Conservation (phyloP, 2,329 filamentous ascomycete species). For the Thielaviopsis musarum region DNA sequence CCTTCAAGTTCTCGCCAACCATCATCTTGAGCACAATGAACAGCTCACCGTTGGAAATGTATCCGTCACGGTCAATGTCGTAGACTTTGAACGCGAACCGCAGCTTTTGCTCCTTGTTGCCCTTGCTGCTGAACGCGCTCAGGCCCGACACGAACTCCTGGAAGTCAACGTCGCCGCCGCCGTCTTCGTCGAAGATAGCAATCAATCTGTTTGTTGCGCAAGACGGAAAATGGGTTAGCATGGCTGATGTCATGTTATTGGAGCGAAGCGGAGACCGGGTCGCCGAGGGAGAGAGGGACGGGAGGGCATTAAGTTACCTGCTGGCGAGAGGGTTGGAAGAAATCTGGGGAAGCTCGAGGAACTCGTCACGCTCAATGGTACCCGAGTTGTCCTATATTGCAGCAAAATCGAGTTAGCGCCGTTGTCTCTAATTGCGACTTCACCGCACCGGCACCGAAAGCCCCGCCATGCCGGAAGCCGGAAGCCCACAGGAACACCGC, state of each 20-base stretch:
- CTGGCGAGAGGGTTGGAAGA: conserved; percentile 94
- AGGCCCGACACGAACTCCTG: conserved; percentile 95
- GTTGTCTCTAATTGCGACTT: not conserved
- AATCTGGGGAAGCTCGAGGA: conserved; percentile 91
- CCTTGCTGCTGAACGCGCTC: conserved; percentile 90
- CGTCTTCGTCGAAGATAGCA: conserved; percentile 97
- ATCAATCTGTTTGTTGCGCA: conserved; percentile 57
- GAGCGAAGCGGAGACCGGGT: not conserved
- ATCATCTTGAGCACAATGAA: conserved; percentile 99
- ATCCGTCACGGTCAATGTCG: conserved; percentile 96
- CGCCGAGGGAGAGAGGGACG: not conserved
- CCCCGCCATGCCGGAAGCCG: not conserved
- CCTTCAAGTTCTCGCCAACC: conserved; percentile 97
- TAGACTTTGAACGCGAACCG: conserved; percentile 98
- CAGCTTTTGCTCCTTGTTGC: conserved; percentile 98
- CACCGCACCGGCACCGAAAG: too few relatives aligned
- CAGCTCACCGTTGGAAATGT: conserved; percentile 95
- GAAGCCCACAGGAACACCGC: not conserved
- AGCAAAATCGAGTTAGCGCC: not conserved
- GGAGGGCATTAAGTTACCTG: conserved; percentile 20
- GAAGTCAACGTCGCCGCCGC: conserved; percentile 94
- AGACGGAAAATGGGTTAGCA: not conserved
- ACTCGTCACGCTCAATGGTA: conserved; percentile 96
- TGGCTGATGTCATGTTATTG: not conserved
- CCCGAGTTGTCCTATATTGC: conserved; percentile 80